Percentiles rank a stretch among this genome's conserved stretches.
phyloP scores from a whole-genome alignment of 495 filamentous ascomycete species.

The Trichoderma parareesei region DNA sequence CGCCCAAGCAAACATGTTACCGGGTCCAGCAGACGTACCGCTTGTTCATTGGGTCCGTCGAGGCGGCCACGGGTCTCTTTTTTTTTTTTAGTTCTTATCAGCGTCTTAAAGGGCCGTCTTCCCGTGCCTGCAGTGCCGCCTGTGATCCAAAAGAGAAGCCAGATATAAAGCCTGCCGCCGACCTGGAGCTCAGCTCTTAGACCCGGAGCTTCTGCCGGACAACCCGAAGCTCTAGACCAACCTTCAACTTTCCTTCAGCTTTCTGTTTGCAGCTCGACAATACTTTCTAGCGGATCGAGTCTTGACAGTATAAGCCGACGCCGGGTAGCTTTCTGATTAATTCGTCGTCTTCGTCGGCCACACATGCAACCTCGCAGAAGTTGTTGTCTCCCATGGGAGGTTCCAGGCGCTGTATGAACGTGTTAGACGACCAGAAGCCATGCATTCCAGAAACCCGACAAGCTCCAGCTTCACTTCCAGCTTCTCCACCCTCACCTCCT shows the following conservation, averaged over 20 bases:
- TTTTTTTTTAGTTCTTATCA: constrained; percentile 6
- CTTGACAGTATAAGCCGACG: background rate
- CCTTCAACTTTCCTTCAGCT: background rate
- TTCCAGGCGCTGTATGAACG: background rate
- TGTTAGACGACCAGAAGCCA: background rate
- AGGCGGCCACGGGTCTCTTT: background rate
- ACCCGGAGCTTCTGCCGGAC: background rate
- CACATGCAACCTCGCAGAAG: background rate
- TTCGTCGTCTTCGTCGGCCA: background rate
- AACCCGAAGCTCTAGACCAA: background rate
- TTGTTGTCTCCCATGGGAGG: constrained; percentile 5
- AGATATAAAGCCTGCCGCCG: background rate
- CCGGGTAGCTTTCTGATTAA: background rate
- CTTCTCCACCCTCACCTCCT: background rate
- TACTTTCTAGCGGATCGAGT: background rate
- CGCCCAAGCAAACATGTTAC: background rate
- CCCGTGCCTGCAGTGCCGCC: background rate
- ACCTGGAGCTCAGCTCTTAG: background rate
- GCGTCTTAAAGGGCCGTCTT: background rate
- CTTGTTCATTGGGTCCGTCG: background rate
- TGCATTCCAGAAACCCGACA: background rate
- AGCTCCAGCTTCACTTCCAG: background rate
- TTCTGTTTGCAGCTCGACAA: background rate
- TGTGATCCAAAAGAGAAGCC: background rate
- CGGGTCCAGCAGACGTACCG: background rate